Conservation (phyloP, 345 rosid species). For the Salix viminalis region DNA sequence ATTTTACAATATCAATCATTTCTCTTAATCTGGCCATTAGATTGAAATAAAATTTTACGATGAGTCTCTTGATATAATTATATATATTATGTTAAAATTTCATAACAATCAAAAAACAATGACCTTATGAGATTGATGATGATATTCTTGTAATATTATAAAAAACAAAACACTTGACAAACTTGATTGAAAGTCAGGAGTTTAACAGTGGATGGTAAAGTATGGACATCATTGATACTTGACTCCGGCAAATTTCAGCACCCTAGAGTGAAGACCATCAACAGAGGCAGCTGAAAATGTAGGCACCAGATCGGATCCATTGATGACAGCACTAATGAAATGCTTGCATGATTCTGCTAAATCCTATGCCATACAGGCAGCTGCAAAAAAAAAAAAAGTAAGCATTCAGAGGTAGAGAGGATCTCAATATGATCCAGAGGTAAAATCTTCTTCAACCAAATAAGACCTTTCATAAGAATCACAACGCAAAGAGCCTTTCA, state of each 20-base stretch:
- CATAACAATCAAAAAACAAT: too few species aligned
- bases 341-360: conserved; percentile 97
- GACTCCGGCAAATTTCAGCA: conserved; percentile 22
- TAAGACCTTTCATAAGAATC: background rate
- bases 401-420: conserved; percentile 12
- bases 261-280: conserved; percentile 93
- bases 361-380: conserved; percentile 98
- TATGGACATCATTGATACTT: conserved; percentile 8
- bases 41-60: too few species aligned
- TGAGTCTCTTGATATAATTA: too few species aligned
- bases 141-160: too few species aligned
- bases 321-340: conserved; percentile 67
- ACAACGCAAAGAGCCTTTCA: background rate
- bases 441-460: background rate
- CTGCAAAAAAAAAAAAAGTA: conserved; percentile 34
- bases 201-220: background rate
- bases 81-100: too few species aligned
- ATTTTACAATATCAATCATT: too few species aligned
- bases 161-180: too few species aligned
- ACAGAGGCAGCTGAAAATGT: conserved; percentile 84
- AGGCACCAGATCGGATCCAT: conserved; percentile 95
- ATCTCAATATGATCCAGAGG: background rate
- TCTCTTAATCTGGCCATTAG: rapidly evolving
- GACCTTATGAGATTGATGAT: too few species aligned
- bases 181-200: conserved; percentile 1